phyloP scores from a whole-genome alignment of 768 basidiomycete species.

The Strobilomyces echinocephalus region DNA sequence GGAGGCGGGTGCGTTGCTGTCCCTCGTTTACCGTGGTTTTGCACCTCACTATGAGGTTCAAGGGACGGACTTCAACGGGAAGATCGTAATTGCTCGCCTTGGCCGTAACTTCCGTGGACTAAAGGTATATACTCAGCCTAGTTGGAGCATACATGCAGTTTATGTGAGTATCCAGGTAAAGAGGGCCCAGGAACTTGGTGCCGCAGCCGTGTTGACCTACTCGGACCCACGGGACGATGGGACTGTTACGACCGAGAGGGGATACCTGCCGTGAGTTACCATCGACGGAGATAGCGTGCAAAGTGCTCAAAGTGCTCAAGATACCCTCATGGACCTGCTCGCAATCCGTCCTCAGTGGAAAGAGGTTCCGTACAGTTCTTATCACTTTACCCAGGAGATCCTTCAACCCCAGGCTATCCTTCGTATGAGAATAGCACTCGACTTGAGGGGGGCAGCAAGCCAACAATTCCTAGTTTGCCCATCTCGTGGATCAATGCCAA shows the following conservation, averaged over 20 bases:
- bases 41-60: slow-evolving; percentile 1
- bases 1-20: slow-evolving; percentile 35
- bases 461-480: slow-evolving; percentile 81
- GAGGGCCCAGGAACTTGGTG: slow-evolving; percentile 85
- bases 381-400: slow-evolving; percentile 66
- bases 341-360: slow-evolving; percentile 79
- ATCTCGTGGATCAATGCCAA: slow-evolving; percentile 85
- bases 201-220: slow-evolving; percentile 76
- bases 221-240: slow-evolving; percentile 88
- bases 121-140: slow-evolving; percentile 48
- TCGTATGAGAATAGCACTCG: slow-evolving; percentile 79
- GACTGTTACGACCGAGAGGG: slow-evolving; percentile 69
- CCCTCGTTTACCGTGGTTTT: background rate
- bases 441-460: slow-evolving; percentile 55
- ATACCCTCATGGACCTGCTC: slow-evolving; percentile 77
- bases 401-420: slow-evolving; percentile 84
- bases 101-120: slow-evolving; percentile 82
- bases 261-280: slow-evolving; percentile 53
- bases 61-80: slow-evolving; percentile 69
- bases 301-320: slow-evolving; percentile 4
- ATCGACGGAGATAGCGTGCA: background rate
- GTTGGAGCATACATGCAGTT: slow-evolving; percentile 8
- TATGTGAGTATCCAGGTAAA: slow-evolving; percentile 53
- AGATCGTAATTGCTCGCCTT: slow-evolving; percentile 77
- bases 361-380: slow-evolving; percentile 80